Evolutionary conservation across 345 rosid species (phyloP), one percentile per base, ranked within the genome.

Genomic region (Erodium maritimum): DNA sequence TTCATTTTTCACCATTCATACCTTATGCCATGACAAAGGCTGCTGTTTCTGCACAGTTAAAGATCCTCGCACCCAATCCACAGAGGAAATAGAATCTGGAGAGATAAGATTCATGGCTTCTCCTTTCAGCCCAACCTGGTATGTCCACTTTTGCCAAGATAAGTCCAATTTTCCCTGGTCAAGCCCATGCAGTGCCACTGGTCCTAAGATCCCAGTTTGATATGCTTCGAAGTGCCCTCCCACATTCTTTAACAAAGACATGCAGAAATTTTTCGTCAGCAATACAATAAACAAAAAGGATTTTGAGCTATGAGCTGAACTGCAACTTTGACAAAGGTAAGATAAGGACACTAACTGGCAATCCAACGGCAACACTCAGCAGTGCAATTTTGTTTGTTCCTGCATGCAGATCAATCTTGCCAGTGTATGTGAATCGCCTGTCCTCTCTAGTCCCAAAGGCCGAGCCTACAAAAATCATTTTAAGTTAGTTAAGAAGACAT

Each of bases 101-200:
- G 80, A 79, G 52, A 79, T 80, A 56, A 93, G 80, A 73, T 80
- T 82, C 96, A 89, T 79, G 60, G 83, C 87, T 79, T 94, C 99
- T 70, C 99, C 99, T 79, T 78, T 94, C 58, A 94, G 78, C n/a
- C 99, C 99, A 23, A 87, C 96, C 95, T 90, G 97, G 56, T 94
- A 94, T 22, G 97, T 94, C 97, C 99, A 94, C 57, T 85, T 87
- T 66, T 88, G 90, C 95, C 95, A 78, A 59, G 99, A 83, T 58
- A 94, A 69, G 72, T 90, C 97, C 82, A 75, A 70, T 76, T 90
- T 90, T 59, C 96, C 99, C 67, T 82, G 87, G 63, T 80, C 79
- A 65, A 87, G 87, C 37, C 99, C 97, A 52, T 81, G 96, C 55
- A 94, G 66, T 67, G 90, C 99, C 52, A 94, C 99, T 10, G 99